Base-by-base conservation (phyloP, 2,329 filamentous ascomycete species). In the Alternaria panax region DNA sequence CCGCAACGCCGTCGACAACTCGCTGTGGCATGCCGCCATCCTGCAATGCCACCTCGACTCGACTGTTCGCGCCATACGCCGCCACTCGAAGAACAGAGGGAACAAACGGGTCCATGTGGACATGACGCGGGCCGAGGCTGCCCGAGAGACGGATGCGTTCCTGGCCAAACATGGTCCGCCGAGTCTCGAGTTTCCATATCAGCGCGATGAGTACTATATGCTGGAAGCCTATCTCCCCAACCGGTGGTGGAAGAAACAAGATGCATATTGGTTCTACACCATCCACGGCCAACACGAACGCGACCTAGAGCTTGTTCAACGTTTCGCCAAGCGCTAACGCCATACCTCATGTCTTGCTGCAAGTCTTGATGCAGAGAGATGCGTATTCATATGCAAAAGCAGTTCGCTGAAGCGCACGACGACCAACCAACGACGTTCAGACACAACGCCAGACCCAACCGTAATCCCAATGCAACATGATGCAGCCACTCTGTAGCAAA, bases 201-300 rank as follows among this genome's bases (percentile, higher is more conserved):
- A 84, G 51, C 76, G 86, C 22, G 86, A 88, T 58, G 82, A 84
- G 45, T 88, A 88, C 66, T 86, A 88, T 67, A 82, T 85, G 78
- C 78, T 88, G 12, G 74, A 87, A 68, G 83, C 83, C 1, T 88
- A 85, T 63, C 66, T 88, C 47, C 86, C 86, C 0, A 85, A 85
- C 61, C 79, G 86, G 22, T 81, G 80, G 45, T 88, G 86, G 86
- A 80, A 75, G 47, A 78, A 77, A 16, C 76, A 81, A 8, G 66
- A 79, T 5, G 69, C 75, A 36, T 72, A 72, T 41, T 88, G 85
- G 86, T 69, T 81, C 36, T 88, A 87, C 63, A 77, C 70, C 11
- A 74, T 76, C 7, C 64, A 58, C 32, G 72, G 74, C 6, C 66
- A 74, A 58, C 80, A 82, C 58, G 74, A 78, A 40, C 65, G 72